phyloP scores from a whole-genome alignment of 2,329 filamentous ascomycete genomes.

The Sclerotinia nivalis region DNA sequence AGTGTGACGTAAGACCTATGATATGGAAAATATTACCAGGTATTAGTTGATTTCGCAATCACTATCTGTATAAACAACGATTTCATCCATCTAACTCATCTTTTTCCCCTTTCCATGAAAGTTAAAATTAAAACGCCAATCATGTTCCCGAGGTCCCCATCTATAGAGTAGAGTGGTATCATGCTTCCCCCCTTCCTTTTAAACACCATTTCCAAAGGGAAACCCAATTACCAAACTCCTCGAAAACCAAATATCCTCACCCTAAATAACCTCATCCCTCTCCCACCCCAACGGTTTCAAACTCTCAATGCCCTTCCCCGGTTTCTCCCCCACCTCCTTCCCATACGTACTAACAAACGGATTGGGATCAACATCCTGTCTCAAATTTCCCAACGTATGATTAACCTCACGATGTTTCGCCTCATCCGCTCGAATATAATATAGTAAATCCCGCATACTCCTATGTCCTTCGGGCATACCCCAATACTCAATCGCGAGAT shows the following conservation, averaged over 20 bases:
- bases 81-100: not conserved
- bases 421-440: constrained; percentile 90
- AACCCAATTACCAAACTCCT: not conserved
- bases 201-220: not conserved
- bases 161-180: constrained; percentile 17
- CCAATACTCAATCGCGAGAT: constrained; percentile 92
- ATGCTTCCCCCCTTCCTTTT: too few species aligned
- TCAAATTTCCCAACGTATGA: constrained; percentile 85
- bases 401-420: constrained; percentile 91
- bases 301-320: constrained; percentile 63
- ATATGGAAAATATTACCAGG: not conserved
- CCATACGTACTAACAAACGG: constrained; percentile 86
- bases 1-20: not conserved
- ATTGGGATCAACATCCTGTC: constrained; percentile 85
- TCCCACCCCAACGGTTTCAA: constrained; percentile 77
- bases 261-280: constrained; percentile 69
- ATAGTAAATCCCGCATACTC: constrained; percentile 81
- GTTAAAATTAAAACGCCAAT: not conserved
- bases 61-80: not conserved
- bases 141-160: not conserved
- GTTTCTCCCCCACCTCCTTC: constrained; percentile 65
- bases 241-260: not conserved
- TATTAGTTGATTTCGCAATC: not conserved
- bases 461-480: constrained; percentile 82
- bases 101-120: not conserved